A percentile compares a stretch with the other conserved stretches of the same genome.
Conservation (phyloP, 192 early-diverging fungal genomes). For the Dissophora globulifera region DNA sequence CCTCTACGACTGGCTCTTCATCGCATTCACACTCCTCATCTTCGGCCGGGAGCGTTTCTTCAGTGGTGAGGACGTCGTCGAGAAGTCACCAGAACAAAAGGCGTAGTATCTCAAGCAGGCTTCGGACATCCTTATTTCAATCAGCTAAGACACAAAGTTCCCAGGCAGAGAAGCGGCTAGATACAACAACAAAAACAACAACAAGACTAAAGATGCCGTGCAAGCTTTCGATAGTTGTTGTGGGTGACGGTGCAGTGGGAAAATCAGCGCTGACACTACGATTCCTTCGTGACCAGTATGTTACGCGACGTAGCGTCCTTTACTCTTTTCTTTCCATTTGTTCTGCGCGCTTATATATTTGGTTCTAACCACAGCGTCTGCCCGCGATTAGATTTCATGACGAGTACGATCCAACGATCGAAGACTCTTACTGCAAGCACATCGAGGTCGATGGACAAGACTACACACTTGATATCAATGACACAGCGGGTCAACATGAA, state of each 20-base stretch:
- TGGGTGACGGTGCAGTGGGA: conserved; percentile 61
- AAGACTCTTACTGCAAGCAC: conserved; percentile 78
- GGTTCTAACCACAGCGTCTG: no score
- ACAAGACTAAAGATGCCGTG: not conserved
- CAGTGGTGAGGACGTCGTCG: no score
- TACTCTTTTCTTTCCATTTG: conserved; percentile 3
- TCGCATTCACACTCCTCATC: conserved; percentile 7
- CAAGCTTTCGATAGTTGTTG: conserved; percentile 35
- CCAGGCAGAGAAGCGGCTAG: no score
- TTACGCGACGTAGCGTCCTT: not conserved
- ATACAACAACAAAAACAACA: no score
- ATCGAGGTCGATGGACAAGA: conserved; percentile 74
- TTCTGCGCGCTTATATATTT: no score
- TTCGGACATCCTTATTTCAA: no score
- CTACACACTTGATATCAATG: conserved; percentile 80
- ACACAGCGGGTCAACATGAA: conserved; percentile 88
- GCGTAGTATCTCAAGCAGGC: no score
- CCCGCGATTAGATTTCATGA: conserved; percentile 34
- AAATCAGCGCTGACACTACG: conserved; percentile 85
- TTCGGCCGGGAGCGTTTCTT: conserved; percentile 5
- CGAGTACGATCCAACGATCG: conserved; percentile 47
- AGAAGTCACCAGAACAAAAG: no score
- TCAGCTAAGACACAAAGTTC: no score
- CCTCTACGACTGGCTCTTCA: conserved; percentile 20
- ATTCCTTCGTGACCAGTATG: conserved; percentile 83